Base-by-base conservation (phyloP, 2,329 filamentous ascomycete genomes). In the Xylariales sp. region DNA sequence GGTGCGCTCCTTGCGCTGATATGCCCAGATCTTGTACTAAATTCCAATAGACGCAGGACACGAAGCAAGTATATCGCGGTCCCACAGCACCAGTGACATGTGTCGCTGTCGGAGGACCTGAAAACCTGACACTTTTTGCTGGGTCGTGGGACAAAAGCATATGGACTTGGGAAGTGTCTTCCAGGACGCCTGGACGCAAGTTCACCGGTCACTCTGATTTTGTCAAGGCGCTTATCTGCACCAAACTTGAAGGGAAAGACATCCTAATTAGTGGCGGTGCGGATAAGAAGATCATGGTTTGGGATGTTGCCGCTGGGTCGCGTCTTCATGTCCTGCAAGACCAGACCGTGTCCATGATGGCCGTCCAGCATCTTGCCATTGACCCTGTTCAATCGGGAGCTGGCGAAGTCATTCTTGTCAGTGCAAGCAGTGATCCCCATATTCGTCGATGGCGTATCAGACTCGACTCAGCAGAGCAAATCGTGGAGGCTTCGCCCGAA, bases 61-160 rank as follows among this genome's bases (percentile, higher is more conserved):
- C 61, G 16, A 69, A 62, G 39, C 58, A 66, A 11, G 62, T 73
- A 4, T 95, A 86, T 57, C 77, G 78, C 56, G 88, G 88, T 2
- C 87, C 90, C 14, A 76, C 75, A 33, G 84, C 88, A 3, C 93
- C 93, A 1, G 71, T 95, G 8, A 91, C 88, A 8, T 86, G 84
- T 51, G 64, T 95, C 20, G 80, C 85, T 12, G 70, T 88, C 25
- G 82, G 78, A 32, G 75, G 80, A 11, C 60, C 69, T 4, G 66
- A 66, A 19, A 71, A 70, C 45, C 64, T 61, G 38, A 84, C 74
- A 1, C 58, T 96, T 9, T 96, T 88, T 61, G 88, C 88, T 18
- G 91, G 90, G 24, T 93, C 84, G 45, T 98, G 93, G 93, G 91
- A 98, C 66, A 95, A 95, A 66, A 76, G 80, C 15, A 76, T 97